Evolutionary conservation across 805 yeast genomes (phyloP).

Genomic region (Metschnikowia bowlesiae): DNA sequence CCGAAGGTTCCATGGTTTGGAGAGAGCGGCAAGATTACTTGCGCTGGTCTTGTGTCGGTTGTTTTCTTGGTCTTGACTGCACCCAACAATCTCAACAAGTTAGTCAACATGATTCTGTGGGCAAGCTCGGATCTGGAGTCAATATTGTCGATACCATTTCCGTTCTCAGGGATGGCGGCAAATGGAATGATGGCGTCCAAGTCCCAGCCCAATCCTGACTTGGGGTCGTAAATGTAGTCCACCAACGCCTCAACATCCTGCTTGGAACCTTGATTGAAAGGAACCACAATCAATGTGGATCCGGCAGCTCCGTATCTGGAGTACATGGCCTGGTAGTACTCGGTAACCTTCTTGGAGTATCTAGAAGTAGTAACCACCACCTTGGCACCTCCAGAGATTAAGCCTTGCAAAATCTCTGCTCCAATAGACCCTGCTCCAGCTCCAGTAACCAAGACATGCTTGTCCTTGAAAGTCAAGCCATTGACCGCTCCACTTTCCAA

Average conservation of each 20-base stretch:
- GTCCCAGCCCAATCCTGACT: slow-evolving; percentile 97
- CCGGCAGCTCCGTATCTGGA: slow-evolving; percentile 91
- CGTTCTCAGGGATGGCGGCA: slow-evolving; percentile 99
- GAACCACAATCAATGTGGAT: slow-evolving; percentile 90
- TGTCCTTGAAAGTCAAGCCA: slow-evolving; percentile 86
- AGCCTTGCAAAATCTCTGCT: slow-evolving; percentile 92
- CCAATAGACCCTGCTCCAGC: slow-evolving; percentile 99
- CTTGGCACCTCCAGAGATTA: slow-evolving; percentile 96
- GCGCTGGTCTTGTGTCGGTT: slow-evolving; percentile 95
- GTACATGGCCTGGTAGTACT: slow-evolving; percentile 90
- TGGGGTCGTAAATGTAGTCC: slow-evolving; percentile 79
- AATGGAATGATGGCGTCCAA: slow-evolving; percentile 94
- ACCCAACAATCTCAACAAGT: slow-evolving; percentile 89
- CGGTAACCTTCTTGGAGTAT: slow-evolving; percentile 90
- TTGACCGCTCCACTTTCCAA: slow-evolving; percentile 91
- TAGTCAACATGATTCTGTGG: slow-evolving; percentile 97
- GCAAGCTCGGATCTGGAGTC: slow-evolving; percentile 97
- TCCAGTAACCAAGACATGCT: slow-evolving; percentile 90
- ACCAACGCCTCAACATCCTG: slow-evolving; percentile 87
- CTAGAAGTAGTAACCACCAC: slow-evolving; percentile 95
- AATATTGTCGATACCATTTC: slow-evolving; percentile 87
- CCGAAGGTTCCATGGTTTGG: slow-evolving; percentile 99
- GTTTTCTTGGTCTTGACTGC: slow-evolving; percentile 80
- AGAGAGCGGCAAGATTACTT: slow-evolving; percentile 91
- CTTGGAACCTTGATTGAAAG: slow-evolving; percentile 97